Percentiles rank a stretch among this genome's conserved stretches.
Evolutionary conservation across 805 yeast genomes (phyloP).

Genomic region (Brettanomyces bruxellensis): DNA sequence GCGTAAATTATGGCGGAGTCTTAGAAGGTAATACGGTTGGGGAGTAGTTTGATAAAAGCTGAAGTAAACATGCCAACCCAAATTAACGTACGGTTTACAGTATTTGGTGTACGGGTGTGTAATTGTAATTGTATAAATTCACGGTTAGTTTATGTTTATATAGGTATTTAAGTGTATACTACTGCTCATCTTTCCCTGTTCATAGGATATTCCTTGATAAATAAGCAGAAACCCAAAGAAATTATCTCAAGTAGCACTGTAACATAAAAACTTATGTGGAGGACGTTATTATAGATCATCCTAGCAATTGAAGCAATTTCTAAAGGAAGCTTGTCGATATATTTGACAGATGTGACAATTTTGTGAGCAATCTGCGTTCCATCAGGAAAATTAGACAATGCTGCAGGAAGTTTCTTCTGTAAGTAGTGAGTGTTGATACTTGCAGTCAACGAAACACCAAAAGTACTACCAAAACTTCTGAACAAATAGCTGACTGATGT

Average conservation of each 20-base stretch:
- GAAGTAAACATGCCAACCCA: too few species aligned
- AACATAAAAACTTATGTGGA: neutral
- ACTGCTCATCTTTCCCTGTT: neutral
- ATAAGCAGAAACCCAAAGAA: neutral
- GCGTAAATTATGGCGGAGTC: too few species aligned
- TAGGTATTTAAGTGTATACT: too few species aligned
- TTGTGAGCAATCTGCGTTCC: neutral
- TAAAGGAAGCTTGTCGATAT: neutral
- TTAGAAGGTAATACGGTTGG: too few species aligned
- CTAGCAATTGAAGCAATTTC: neutral
- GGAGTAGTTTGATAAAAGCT: too few species aligned
- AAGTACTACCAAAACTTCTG: conserved; percentile 45
- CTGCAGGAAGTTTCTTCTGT: neutral
- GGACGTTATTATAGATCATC: neutral
- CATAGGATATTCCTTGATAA: conserved; percentile 1
- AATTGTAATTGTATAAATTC: too few species aligned
- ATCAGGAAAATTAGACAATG: neutral
- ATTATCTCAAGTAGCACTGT: neutral
- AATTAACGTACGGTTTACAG: too few species aligned
- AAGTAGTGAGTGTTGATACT: neutral
- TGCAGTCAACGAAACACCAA: conserved; percentile 33
- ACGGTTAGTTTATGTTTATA: too few species aligned
- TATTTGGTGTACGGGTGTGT: too few species aligned
- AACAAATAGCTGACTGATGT: conserved; percentile 82
- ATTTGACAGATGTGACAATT: neutral